phyloP scores from a whole-genome alignment of 371 early-diverging fungal genomes.

The Apophysomyces trapeziformis region DNA sequence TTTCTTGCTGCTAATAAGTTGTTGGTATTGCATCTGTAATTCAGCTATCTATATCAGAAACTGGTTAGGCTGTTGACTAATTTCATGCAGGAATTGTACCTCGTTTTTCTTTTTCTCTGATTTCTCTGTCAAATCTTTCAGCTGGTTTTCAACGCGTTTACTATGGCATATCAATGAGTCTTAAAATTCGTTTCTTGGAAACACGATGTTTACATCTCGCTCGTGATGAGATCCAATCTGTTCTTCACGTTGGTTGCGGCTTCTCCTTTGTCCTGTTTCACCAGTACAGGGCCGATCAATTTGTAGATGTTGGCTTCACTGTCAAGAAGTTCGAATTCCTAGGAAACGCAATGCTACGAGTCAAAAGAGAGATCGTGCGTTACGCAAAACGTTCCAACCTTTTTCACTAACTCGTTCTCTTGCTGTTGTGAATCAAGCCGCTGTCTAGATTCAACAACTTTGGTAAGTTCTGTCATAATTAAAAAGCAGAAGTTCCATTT shows the following conservation, averaged over 20 bases:
- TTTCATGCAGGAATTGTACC: conserved; percentile 7
- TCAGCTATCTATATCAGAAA: conserved; percentile 18
- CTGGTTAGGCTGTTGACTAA: neutral
- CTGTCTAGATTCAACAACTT: conserved; percentile 77
- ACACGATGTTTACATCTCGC: conserved; percentile 77
- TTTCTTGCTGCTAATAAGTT: neutral
- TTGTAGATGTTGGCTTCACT: conserved; percentile 90
- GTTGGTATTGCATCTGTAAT: conserved; percentile 31
- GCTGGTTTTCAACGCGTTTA: conserved; percentile 80
- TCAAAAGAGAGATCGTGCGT: neutral
- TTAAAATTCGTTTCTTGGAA: neutral
- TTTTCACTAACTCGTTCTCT: conserved; percentile 92
- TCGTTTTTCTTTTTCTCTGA: conserved; percentile 30
- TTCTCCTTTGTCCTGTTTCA: conserved; percentile 90
- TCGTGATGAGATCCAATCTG: conserved; percentile 88
- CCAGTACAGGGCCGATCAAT: conserved; percentile 93
- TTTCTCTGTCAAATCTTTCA: conserved; percentile 47
- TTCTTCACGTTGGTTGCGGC: conserved; percentile 90
- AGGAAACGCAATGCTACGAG: neutral
- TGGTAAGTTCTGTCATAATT: conserved; percentile 72
- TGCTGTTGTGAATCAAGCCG: conserved; percentile 93
- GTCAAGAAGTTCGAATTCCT: conserved; percentile 88
- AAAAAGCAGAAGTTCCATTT: neutral
- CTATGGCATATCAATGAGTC: conserved; percentile 40
- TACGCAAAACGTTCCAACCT: conserved; percentile 45